Percentiles rank a stretch among this genome's conserved stretches.
Conservation (phyloP, 2,329 filamentous ascomycete species). For the Elsinoe ampelina region DNA sequence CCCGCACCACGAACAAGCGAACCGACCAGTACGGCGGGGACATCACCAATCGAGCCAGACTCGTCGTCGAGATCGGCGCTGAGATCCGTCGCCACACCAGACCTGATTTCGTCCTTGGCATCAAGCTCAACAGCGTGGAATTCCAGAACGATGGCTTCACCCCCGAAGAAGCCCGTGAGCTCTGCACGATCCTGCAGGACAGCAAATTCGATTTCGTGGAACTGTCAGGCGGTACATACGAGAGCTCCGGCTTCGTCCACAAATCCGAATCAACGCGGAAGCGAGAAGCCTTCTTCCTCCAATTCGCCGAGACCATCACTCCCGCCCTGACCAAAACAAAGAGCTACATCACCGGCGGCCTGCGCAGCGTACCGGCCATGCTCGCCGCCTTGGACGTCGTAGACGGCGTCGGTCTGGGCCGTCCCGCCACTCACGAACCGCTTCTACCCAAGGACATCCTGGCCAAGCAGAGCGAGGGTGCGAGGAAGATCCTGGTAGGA, state of each 20-base stretch:
- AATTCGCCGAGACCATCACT: constrained; percentile 48
- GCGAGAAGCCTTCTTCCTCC: constrained; percentile 50
- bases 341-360: constrained; percentile 50
- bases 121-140: constrained; percentile 51
- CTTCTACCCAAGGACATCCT: constrained; percentile 39
- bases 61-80: constrained; percentile 33
- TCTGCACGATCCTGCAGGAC: constrained; percentile 42
- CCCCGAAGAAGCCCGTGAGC: constrained; percentile 40
- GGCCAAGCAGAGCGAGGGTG: constrained; percentile 37
- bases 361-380: constrained; percentile 49
- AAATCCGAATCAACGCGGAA: constrained; percentile 46
- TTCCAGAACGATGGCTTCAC: constrained; percentile 45
- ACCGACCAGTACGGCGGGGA: constrained; percentile 37
- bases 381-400: constrained; percentile 46
- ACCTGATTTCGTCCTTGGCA: constrained; percentile 39
- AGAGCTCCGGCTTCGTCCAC: constrained; percentile 44
- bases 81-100: constrained; percentile 30
- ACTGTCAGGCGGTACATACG: constrained; percentile 52
- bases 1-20: constrained; percentile 33
- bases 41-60: constrained; percentile 34
- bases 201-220: constrained; percentile 50
- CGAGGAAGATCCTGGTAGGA: constrained; percentile 39
- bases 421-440: constrained; percentile 45
- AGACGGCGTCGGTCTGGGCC: constrained; percentile 51
- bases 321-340: constrained; percentile 43